Evolutionary conservation across 495 filamentous ascomycete species (phyloP).

Genomic region (Margaritispora aquatica): DNA sequence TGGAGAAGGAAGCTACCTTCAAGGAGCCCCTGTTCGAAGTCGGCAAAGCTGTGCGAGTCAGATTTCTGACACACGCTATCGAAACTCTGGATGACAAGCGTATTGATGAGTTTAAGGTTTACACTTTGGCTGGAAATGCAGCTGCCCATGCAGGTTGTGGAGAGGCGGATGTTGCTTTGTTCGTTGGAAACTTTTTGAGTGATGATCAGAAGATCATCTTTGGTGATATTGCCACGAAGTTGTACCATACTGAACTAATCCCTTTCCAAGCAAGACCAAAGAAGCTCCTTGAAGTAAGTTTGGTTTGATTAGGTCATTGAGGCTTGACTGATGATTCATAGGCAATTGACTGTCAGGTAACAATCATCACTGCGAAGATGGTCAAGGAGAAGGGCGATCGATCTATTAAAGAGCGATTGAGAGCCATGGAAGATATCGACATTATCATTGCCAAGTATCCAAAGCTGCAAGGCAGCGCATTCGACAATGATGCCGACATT

Average conservation of each 20-base stretch:
- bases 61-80: conserved; percentile 10
- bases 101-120: neutral
- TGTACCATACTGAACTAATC: neutral
- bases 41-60: conserved; percentile 1
- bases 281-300: neutral
- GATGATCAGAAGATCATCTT: neutral
- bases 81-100: neutral
- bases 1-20: neutral
- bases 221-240: neutral
- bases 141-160: conserved; percentile 9
- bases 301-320: neutral
- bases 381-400: neutral
- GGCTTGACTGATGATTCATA: neutral
- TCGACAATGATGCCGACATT: conserved; percentile 2
- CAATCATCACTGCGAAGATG: neutral
- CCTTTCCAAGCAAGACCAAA: neutral
- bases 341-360: conserved; percentile 3
- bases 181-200: neutral
- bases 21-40: conserved; percentile 1
- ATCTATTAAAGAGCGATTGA: neutral
- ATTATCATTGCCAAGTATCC: conserved; percentile 1
- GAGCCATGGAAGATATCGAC: conserved; percentile 4
- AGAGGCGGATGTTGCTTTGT: neutral
- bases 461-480: neutral
- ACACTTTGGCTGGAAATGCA: neutral